Percentiles rank a stretch among this genome's conserved stretches.
Evolutionary conservation across 257 asterid species (phyloP).

Genomic region (Petunia axillaris): DNA sequence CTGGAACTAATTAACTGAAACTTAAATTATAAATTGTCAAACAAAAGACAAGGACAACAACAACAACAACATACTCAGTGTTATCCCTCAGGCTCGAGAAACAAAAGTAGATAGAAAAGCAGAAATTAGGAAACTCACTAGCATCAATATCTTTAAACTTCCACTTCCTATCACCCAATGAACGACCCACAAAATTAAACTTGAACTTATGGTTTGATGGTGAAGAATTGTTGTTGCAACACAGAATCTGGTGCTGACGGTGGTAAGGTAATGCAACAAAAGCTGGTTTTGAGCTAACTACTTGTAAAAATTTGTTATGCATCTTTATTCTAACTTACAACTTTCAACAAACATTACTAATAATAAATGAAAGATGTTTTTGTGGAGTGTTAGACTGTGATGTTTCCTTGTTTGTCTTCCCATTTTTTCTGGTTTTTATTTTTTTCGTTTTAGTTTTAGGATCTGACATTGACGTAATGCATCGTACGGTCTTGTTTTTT

Average conservation of each 20-base stretch:
- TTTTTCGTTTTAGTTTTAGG: neutral
- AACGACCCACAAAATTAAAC: slow-evolving; percentile 57
- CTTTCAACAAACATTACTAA: neutral
- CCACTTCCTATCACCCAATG: slow-evolving; percentile 63
- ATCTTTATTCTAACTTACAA: neutral
- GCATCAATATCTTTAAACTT: slow-evolving; percentile 73
- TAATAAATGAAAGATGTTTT: neutral
- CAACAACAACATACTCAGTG: too few relatives aligned
- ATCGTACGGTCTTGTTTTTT: neutral
- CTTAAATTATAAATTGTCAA: neutral
- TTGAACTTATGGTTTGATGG: slow-evolving; percentile 50
- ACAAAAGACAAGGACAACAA: neutral
- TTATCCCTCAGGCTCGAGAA: too few relatives aligned
- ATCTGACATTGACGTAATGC: neutral
- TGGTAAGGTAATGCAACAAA: slow-evolving; percentile 32
- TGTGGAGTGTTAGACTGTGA: neutral
- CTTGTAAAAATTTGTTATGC: slow-evolving; percentile 7
- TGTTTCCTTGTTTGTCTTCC: neutral
- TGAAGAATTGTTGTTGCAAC: slow-evolving; percentile 58
- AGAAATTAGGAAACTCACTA: slow-evolving; percentile 46
- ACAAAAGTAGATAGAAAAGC: too few relatives aligned
- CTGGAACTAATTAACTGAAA: neutral
- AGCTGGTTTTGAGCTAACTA: slow-evolving; percentile 31
- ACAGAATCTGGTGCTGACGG: slow-evolving; percentile 46
- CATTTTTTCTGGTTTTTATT: too few relatives aligned